phyloP scores from a whole-genome alignment of 257 asterid genomes.

The Pogostemon cablin region DNA sequence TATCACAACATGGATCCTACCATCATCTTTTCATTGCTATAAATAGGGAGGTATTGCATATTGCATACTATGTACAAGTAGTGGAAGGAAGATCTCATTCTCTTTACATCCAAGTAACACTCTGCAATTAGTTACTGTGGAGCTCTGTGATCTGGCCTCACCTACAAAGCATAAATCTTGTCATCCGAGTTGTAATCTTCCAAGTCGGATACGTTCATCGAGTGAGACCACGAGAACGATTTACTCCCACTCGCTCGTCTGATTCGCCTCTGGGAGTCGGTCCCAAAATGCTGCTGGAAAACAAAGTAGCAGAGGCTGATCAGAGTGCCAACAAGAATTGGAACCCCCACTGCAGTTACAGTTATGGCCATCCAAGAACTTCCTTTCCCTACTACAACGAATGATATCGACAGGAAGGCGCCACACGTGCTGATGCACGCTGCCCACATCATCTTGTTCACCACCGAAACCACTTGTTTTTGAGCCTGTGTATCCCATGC shows the following conservation, averaged over 20 bases:
- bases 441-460: constrained; percentile 97
- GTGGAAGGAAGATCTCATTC: not conserved
- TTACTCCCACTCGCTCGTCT: constrained; percentile 84
- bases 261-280: constrained; percentile 84
- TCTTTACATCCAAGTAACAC: constrained; percentile 1
- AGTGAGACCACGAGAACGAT: constrained; percentile 90
- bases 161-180: constrained; percentile 78
- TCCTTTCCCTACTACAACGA: constrained; percentile 76
- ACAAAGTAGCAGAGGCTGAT: constrained; percentile 88
- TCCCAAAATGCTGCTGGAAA: constrained; percentile 88
- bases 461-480: constrained; percentile 78
- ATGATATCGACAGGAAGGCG: constrained; percentile 79
- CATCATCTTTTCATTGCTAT: not conserved
- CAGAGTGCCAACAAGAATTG: constrained; percentile 80
- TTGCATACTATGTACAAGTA: constrained; percentile 31
- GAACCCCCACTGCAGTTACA: constrained; percentile 73
- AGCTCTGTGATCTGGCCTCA: not conserved
- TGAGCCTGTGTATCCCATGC: constrained; percentile 96
- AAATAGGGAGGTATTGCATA: not conserved
- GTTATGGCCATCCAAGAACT: constrained; percentile 84
- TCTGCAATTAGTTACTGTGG: not conserved
- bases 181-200: constrained; percentile 92
- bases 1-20: too few species aligned
- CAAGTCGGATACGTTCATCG: constrained; percentile 70
- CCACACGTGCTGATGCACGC: constrained; percentile 95